Evolutionary conservation across 2,329 filamentous ascomycete species (phyloP).

Genomic region (Ophiostoma quercus): DNA sequence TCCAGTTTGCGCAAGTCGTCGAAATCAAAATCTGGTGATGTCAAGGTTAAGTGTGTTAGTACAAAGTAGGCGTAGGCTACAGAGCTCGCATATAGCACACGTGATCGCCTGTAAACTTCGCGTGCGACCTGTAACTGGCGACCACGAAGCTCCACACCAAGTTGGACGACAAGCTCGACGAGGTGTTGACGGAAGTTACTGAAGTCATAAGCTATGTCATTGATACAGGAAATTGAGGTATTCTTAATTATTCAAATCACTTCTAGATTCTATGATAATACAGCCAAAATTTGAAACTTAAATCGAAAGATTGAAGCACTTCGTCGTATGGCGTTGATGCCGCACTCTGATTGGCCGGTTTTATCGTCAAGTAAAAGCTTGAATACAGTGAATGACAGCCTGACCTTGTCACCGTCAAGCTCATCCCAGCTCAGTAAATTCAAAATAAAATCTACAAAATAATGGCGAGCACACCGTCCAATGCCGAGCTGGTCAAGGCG

Average conservation of each 20-base stretch:
- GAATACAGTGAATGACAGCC: neutral
- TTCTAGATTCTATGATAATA: no score
- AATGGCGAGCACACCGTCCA: constrained; percentile 30
- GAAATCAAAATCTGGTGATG: neutral
- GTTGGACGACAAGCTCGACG: neutral
- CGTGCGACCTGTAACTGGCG: neutral
- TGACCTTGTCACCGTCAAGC: neutral
- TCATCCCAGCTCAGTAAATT: neutral
- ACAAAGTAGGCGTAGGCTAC: neutral
- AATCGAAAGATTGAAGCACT: neutral
- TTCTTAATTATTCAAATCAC: no score
- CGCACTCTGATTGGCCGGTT: neutral
- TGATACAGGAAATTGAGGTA: no score
- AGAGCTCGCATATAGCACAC: constrained; percentile 15
- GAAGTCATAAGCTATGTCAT: no score
- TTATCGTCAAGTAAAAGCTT: neutral
- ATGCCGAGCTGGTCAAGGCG: constrained; percentile 51
- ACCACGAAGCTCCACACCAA: neutral
- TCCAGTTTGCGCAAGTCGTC: neutral
- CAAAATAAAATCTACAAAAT: neutral
- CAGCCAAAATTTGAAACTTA: neutral
- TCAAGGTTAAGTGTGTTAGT: neutral
- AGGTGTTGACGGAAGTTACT: no score
- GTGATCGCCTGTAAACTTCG: constrained; percentile 17
- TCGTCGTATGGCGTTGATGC: neutral